Evolutionary conservation across 768 basidiomycete genomes (phyloP), one percentile per base, ranked within the genome.

Genomic region (Brasilioporus rufonigricans): DNA sequence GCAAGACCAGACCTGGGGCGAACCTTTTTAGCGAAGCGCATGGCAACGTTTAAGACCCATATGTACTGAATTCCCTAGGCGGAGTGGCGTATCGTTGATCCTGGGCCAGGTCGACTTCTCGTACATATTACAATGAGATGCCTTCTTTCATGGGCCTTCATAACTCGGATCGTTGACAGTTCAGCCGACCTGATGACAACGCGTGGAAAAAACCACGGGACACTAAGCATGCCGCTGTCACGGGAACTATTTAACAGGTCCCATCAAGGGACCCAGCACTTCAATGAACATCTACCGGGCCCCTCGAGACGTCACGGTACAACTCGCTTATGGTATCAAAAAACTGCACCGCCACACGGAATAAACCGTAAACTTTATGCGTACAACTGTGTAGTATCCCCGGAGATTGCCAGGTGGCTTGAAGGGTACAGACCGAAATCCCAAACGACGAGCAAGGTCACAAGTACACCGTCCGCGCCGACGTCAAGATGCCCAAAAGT

Each of bases 401-500:
- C 70, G 73, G 74, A 44, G 46, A 59, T 57, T 50, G 33, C 73
- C 73, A 73, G 43, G 71, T 74, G 73, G 73, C 73, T 74, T 64
- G 58, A 26, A 39, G 19, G 6, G 6, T 5, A 4, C n/a, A 35
- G 24, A 26, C 24, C 40, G 26, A 43, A 49, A 47, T 41, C 48
- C 27, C 46, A 52, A 59, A 48, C 53, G 38, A 52, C 58, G 53
- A 63, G 55, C 61, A 60, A 63, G n/a, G 64, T 51, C 50, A 16
- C 58, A 57, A 65, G 56, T 60, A 62, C 63, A 60, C 60, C 62
- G 64, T 53, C 61, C 64, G 57, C 60, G 61, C 65, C 70, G 61
- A 64, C 72, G 61, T 72, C 73, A 70, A 74, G 70, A 76, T 76
- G 75, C 73, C 73, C 65, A 76, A 66, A 71, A 70, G 75, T 76